Percentiles rank a stretch among this genome's conserved stretches.
phyloP scores from a whole-genome alignment of 352 stramenopile species.

The Globisporangium yorkense region DNA sequence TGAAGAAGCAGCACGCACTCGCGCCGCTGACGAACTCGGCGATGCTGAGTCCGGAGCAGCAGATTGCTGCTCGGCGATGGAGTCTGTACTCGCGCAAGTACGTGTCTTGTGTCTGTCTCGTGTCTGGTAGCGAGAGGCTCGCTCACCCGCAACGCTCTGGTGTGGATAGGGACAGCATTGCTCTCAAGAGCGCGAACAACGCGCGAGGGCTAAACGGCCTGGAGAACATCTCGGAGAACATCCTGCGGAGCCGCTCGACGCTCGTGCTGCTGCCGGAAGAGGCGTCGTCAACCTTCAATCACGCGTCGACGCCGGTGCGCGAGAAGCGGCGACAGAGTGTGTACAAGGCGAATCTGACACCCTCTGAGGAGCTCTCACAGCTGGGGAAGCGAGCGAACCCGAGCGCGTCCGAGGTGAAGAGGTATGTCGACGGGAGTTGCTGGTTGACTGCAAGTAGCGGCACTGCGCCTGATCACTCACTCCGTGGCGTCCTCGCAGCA shows the following conservation, averaged over 20 bases:
- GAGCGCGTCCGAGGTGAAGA: slow-evolving; percentile 14
- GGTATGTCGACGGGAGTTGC: slow-evolving; percentile 4
- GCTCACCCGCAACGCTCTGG: not conserved
- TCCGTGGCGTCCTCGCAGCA: slow-evolving; percentile 26
- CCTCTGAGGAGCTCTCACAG: not conserved
- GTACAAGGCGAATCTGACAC: slow-evolving; percentile 2
- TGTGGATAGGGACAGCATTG: slow-evolving; percentile 22
- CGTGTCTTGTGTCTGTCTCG: slow-evolving; percentile 4
- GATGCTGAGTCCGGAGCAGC: slow-evolving; percentile 31
- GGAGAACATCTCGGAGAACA: slow-evolving; percentile 78
- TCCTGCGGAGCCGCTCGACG: slow-evolving; percentile 39
- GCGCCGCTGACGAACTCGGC: slow-evolving; percentile 23
- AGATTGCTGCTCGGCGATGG: slow-evolving; percentile 43
- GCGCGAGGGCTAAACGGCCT: slow-evolving; percentile 41
- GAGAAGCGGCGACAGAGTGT: slow-evolving; percentile 23
- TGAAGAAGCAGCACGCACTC: slow-evolving; percentile 31
- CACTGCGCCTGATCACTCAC: slow-evolving; percentile 5
- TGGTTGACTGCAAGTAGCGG: not conserved
- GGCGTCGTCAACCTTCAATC: slow-evolving; percentile 3
- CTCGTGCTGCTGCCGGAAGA: slow-evolving; percentile 29
- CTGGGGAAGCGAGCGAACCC: slow-evolving; percentile 8
- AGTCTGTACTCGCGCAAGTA: slow-evolving; percentile 68
- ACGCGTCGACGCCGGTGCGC: slow-evolving; percentile 20
- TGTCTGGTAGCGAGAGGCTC: slow-evolving; percentile 6
- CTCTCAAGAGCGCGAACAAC: slow-evolving; percentile 25